Evolutionary conservation across 2,329 filamentous ascomycete genomes (phyloP), one percentile per base, ranked within the genome.

Genomic region (Phyllosticta citribraziliensis): DNA sequence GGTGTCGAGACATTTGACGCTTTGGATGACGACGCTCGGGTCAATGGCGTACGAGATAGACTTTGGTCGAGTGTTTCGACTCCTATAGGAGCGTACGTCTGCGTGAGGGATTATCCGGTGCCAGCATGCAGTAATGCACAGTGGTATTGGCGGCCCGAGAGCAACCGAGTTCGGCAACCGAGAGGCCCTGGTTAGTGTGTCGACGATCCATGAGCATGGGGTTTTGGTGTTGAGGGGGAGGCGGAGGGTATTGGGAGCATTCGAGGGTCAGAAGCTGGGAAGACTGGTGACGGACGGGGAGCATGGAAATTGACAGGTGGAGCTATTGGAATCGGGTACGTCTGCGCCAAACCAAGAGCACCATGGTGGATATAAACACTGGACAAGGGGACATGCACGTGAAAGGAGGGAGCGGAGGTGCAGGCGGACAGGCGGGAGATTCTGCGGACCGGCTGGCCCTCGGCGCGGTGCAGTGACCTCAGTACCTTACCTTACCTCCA

Each of bases 351-450:
- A n/a, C n/a, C n/a, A n/a, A n/a, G n/a, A n/a, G n/a, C n/a, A n/a
- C n/a, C n/a, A n/a, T n/a, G n/a, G n/a, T n/a, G n/a, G n/a, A n/a
- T n/a, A n/a, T n/a, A n/a, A n/a, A n/a, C n/a, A n/a, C n/a, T n/a
- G n/a, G n/a, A n/a, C n/a, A 47, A n/a, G 17, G n/a, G 35, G 40
- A 47, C 2, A 8, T 19, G 40, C 40, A 47, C 40, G 40, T 47
- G 40, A 47, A n/a, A 47, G 40, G 40, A 47, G 40, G 27, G 40
- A 12, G 40, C 17, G 40, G 55, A 56, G 52, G 27, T 22, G 5
- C 22, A 55, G 56, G 40, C 59, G 59, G 59, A 55, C 59, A 60
- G 59, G 56, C 59, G 59, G 59, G 59, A 61, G 59, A 53, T 47
- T 56, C 58, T 47, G 40, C 50, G 58, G 40, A 47, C 40, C 40